Base-by-base conservation (phyloP, 495 filamentous ascomycete genomes). In the Neurospora africana region DNA sequence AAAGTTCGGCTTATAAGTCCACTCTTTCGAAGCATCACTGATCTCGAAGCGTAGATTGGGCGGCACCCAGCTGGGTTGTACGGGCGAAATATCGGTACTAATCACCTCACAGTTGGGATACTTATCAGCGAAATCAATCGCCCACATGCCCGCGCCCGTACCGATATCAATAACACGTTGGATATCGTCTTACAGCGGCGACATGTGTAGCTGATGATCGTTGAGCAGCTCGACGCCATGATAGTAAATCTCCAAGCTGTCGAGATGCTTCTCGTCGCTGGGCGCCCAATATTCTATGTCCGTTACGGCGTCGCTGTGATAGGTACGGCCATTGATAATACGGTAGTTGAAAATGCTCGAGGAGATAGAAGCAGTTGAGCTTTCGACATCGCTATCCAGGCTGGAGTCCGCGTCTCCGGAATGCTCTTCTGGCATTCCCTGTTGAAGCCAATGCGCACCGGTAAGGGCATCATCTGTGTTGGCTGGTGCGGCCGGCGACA, bases 141-240 rank as follows among this genome's bases (percentile, higher is more conserved):
- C 84, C 85, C 86, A 87, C 21, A 82, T 77, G n/a, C 84, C 87
- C 0, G 86, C 87, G 10, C 87, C 88, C 1, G 87, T 89, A 9
- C 83, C 83, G n/a, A 86, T 70, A 70, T 87, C 84, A 11, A 86
- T 76, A 11, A 86, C 53, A 7, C 13, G 13, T 23, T 61, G 5
- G 6, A 61, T 19, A 4, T 61, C 5, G 23, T 19, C 23, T 30
- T 61, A 30, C 5, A 61, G 5, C 23, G 53, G 53, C 13, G 53
- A 27, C 53, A 61, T 61, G 0, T 61, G 23, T 0, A 61, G 13
- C 13, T 61, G 0, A 10, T 30, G 13, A 30, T 61, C 53, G 23
- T 30, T 17, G 21, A 61, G 13, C 27, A 61, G 10, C 53, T 61
- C 53, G 53, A 61, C 21, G 11, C 21, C 53, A 5, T 61, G 1